These are phyloP conservation scores for Sporothrix humicola DNA, from an alignment of 2,329 filamentous ascomycete species.

Conservation along the genomic window DNA sequence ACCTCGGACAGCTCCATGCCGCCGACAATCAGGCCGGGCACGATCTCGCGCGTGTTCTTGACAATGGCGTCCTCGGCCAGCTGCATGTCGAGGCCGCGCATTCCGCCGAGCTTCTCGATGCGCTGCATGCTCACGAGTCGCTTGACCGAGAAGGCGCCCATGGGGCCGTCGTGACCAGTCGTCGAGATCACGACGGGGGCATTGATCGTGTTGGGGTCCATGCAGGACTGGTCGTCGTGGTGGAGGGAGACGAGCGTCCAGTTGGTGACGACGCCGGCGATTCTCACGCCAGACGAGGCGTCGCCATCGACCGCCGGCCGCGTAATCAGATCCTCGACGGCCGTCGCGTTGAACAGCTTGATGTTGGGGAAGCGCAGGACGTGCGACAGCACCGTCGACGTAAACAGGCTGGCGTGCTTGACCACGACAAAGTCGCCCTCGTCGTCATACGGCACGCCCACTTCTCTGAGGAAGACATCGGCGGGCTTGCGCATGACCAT, in stretches of 20 bases:
- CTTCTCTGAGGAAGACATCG: constrained; percentile 78
- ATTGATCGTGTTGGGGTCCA: constrained; percentile 98
- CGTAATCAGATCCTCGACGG: constrained; percentile 91
- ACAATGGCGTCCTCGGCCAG: constrained; percentile 90
- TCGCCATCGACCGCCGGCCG: constrained; percentile 56
- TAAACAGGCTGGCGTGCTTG: constrained; percentile 93
- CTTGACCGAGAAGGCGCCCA: constrained; percentile 91
- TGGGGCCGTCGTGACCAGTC: constrained; percentile 88
- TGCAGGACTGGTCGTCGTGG: constrained; percentile 89
- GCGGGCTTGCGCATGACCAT: constrained; percentile 96
- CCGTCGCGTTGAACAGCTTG: constrained; percentile 95
- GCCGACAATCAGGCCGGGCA: constrained; percentile 87
- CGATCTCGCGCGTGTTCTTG: constrained; percentile 85
- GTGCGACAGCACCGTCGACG: constrained; percentile 81
- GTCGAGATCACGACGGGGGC: constrained; percentile 86
- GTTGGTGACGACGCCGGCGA: constrained; percentile 92
- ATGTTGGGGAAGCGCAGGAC: constrained; percentile 87
- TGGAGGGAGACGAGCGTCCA: constrained; percentile 91
- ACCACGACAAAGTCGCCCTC: constrained; percentile 89
- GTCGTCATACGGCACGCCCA: constrained; percentile 85
- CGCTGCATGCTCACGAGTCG: constrained; percentile 86
- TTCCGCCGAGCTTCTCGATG: constrained; percentile 83
- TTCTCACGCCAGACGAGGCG: constrained; percentile 60
- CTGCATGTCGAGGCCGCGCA: constrained; percentile 94
- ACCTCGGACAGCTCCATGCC: constrained; percentile 94